Conservation (phyloP, 2,329 filamentous ascomycete genomes). For the Salinomyces thailandicus region DNA sequence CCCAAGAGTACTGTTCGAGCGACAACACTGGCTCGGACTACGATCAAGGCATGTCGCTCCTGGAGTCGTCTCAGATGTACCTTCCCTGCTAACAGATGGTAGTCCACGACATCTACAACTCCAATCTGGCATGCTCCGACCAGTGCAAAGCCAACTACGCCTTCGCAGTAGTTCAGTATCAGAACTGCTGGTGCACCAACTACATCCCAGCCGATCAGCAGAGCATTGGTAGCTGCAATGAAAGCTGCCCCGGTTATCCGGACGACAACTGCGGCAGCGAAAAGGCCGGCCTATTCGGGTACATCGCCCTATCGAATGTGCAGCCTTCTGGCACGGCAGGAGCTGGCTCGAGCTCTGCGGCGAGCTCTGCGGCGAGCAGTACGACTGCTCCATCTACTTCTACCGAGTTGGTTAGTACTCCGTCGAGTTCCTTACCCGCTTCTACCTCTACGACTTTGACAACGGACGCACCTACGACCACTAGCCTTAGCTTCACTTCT, state of each 20-base stretch:
- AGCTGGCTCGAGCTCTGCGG: slow-evolving; percentile 14
- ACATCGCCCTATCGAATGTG: slow-evolving; percentile 44
- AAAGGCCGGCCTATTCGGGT: slow-evolving; percentile 48
- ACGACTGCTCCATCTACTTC: slow-evolving; percentile 7
- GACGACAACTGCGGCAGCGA: slow-evolving; percentile 54
- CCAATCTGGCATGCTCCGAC: slow-evolving; percentile 56
- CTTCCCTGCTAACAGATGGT: slow-evolving; percentile 3
- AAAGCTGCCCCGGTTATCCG: slow-evolving; percentile 58
- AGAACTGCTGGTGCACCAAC: slow-evolving; percentile 65
- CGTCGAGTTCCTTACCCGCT: slow-evolving; percentile 5
- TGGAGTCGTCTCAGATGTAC: neutral
- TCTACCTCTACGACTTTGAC: neutral
- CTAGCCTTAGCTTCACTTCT: slow-evolving; percentile 9
- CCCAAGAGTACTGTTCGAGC: slow-evolving; percentile 35
- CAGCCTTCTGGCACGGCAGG: slow-evolving; percentile 49
- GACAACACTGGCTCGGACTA: slow-evolving; percentile 32
- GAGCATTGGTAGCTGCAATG: slow-evolving; percentile 42
- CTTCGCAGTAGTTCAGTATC: slow-evolving; percentile 56
- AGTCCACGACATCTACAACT: slow-evolving; percentile 42
- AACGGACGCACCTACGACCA: neutral
- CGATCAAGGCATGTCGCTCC: slow-evolving; percentile 25
- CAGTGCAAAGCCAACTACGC: slow-evolving; percentile 50
- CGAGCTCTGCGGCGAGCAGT: slow-evolving; percentile 12
- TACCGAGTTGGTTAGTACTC: slow-evolving; percentile 17
- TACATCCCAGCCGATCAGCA: slow-evolving; percentile 44